Evolutionary conservation across 352 stramenopile species (phyloP).

Genomic region (Pythium rishiriense): DNA sequence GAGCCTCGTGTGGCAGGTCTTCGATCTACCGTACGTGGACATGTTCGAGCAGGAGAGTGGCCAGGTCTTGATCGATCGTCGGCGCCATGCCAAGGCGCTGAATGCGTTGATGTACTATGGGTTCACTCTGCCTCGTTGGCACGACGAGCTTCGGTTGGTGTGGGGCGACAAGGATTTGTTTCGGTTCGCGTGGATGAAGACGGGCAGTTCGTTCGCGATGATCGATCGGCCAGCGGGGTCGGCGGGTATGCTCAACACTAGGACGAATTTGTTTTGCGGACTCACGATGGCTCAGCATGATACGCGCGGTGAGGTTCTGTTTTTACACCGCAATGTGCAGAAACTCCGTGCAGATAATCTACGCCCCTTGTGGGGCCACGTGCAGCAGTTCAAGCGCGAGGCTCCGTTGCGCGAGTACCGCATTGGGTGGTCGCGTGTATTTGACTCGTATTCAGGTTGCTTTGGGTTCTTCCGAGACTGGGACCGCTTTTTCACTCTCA

Average conservation of each 20-base stretch:
- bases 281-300: conserved; percentile 42
- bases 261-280: conserved; percentile 69
- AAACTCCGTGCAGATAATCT: conserved; percentile 9
- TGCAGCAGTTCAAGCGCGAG: conserved; percentile 24
- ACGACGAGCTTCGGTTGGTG: conserved; percentile 54
- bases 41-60: conserved; percentile 83
- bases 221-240: conserved; percentile 51
- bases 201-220: conserved; percentile 55
- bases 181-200: conserved; percentile 79
- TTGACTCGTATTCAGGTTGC: conserved; percentile 4
- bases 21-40: conserved; percentile 54
- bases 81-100: conserved; percentile 42
- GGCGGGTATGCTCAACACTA: conserved; percentile 38
- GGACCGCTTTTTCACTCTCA: conserved; percentile 64
- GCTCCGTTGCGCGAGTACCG: conserved; percentile 12
- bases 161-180: conserved; percentile 85
- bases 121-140: conserved; percentile 34
- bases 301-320: neutral
- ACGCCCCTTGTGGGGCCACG: conserved; percentile 19
- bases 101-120: conserved; percentile 73
- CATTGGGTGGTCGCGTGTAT: conserved; percentile 2
- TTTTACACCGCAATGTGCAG: conserved; percentile 14
- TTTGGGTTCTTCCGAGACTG: conserved; percentile 14
- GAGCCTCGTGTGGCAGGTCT: conserved; percentile 71
- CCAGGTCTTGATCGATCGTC: conserved; percentile 66